Conservation (phyloP, 768 basidiomycete genomes). For the Cystobasidium onofrii region DNA sequence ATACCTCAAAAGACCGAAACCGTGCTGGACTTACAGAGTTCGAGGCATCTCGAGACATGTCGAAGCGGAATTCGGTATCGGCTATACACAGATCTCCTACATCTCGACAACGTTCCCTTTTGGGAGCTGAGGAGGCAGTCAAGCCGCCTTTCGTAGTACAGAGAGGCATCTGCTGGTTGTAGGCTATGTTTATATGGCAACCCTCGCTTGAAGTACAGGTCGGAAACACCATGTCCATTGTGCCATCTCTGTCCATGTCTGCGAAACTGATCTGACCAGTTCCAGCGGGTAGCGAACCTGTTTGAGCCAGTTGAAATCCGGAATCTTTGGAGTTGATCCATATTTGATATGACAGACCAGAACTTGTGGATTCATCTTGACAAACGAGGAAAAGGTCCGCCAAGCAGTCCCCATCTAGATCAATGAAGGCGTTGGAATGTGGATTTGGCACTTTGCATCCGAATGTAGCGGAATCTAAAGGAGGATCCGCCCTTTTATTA, state of each 20-base stretch:
- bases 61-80: constrained; percentile 71
- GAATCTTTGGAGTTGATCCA: constrained; percentile 78
- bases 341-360: constrained; percentile 66
- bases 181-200: constrained; percentile 82
- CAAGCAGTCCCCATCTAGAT: constrained; percentile 89
- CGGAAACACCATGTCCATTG: constrained; percentile 87
- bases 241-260: constrained; percentile 91
- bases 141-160: constrained; percentile 48
- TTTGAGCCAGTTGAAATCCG: constrained; percentile 63
- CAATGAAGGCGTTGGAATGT: constrained; percentile 88
- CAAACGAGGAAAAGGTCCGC: constrained; percentile 93
- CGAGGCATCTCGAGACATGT: constrained; percentile 51
- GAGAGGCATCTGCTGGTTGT: constrained; percentile 78
- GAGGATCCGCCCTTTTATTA: constrained; percentile 53
- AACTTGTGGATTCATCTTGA: constrained; percentile 53
- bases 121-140: constrained; percentile 46
- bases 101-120: constrained; percentile 60
- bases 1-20: not conserved
- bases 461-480: constrained; percentile 50
- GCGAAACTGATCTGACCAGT: constrained; percentile 72
- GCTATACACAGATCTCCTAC: constrained; percentile 72
- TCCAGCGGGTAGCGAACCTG: constrained; percentile 64
- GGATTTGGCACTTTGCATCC: constrained; percentile 70
- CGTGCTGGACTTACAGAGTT: constrained; percentile 53
- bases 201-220: constrained; percentile 62